Evolutionary conservation across 257 asterid genomes (phyloP), one percentile per base, ranked within the genome.

Genomic region (Gardenia jasminoides): DNA sequence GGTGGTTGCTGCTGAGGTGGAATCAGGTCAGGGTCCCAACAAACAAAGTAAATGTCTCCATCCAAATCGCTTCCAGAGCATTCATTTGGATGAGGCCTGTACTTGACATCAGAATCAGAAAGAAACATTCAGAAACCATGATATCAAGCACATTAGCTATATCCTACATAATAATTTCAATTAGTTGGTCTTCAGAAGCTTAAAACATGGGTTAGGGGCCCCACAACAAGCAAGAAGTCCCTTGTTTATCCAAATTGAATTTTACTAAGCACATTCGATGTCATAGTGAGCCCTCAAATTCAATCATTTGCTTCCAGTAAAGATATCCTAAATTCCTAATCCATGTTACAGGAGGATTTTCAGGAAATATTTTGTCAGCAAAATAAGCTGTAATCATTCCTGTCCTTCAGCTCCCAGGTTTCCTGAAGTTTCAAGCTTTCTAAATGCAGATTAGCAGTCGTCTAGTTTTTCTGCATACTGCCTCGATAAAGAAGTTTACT

Each of bases 61-160:
- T 96, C 99, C 89, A 93, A 86, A 82, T 96, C 99, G 76, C 98
- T 92, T 78, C 99, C 97, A 30, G 98, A 96, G 78, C 99, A 96
- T 89, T 96, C 99, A 84, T 93, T 92, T 43, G 99, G 98, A 84
- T 93, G 98, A 31, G 99, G 99, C 78, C 98, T 92, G 85, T 81
- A 16, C 77, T 74, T 52, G 77, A 59, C 15, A 66, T 41, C 30
- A 36, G 47, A 56, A 26, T 68, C 30, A 54, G 16, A 58, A 70
- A 69, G 11, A 70, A 22, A 41, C 30, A 39, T 44, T 6, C 20
- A 70, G 22, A 78, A 58, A 56, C 47, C 31, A 58, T 54, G 13
- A 13, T 28, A 48, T 50, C 9, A 28, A 15, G 12, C 44, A 50
- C 9, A 17, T 28, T 10, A 72, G 17, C 30, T 16, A 19, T 12